These are phyloP conservation scores for Mitragyna speciosa DNA, from an alignment of 257 asterid genomes.

Conservation along the genomic window DNA sequence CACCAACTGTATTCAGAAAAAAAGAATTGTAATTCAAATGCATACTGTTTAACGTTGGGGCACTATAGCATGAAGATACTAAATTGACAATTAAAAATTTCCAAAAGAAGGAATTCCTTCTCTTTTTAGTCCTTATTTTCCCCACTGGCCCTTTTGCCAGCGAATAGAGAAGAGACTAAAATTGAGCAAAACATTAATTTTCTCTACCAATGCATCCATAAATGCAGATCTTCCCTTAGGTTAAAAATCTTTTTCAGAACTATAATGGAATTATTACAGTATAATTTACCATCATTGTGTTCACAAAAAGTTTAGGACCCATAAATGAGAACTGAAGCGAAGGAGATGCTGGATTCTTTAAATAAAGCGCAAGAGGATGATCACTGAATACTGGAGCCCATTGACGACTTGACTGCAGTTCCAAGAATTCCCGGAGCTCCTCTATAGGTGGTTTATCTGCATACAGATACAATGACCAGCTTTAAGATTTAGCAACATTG, in stretches of 20 bases:
- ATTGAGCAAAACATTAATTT: background rate
- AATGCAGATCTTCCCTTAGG: too few species aligned
- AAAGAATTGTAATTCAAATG: too few species aligned
- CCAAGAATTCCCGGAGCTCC: constrained; percentile 84
- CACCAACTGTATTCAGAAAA: too few species aligned
- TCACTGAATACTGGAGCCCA: constrained; percentile 94
- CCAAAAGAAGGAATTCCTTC: background rate
- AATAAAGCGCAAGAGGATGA: constrained; percentile 80
- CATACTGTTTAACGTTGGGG: too few species aligned
- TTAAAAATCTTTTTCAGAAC: too few species aligned
- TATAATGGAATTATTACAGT: too few species aligned
- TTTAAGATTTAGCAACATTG: constrained; percentile 9
- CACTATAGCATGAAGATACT: too few species aligned
- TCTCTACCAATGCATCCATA: too few species aligned
- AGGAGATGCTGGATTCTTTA: constrained; percentile 72
- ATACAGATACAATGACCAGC: constrained; percentile 4
- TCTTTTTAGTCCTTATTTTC: too few species aligned
- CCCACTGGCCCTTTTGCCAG: background rate
- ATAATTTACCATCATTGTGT: constrained; percentile 65
- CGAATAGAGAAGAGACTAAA: background rate
- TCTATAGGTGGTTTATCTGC: constrained; percentile 93
- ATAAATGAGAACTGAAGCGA: constrained; percentile 72
- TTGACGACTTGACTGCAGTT: constrained; percentile 84
- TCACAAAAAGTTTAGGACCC: constrained; percentile 94
- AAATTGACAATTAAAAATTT: too few species aligned